phyloP scores from a whole-genome alignment of 192 early-diverging fungal genomes.

The Entomortierella parvispora region DNA sequence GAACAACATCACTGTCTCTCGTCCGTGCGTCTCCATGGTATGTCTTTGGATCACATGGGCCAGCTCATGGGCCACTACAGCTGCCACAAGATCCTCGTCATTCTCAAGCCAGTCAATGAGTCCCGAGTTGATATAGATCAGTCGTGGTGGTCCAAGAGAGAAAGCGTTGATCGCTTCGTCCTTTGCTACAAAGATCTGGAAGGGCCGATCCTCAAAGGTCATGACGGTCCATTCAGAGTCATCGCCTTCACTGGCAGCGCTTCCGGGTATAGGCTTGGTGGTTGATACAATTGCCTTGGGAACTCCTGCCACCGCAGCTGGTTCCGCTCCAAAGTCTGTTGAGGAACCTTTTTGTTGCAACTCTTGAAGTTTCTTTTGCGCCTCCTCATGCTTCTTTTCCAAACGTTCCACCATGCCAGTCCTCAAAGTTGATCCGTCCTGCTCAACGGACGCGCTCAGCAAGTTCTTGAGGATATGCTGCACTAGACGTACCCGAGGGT shows the following conservation, averaged over 20 bases:
- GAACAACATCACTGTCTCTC: constrained; percentile 59
- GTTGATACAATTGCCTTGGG: constrained; percentile 36
- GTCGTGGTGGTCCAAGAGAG: constrained; percentile 40
- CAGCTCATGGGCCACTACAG: constrained; percentile 65
- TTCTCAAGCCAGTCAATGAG: constrained; percentile 52
- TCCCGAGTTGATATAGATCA: constrained; percentile 49
- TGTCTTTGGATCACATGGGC: constrained; percentile 66
- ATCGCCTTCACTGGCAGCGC: constrained; percentile 7
- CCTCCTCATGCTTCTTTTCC: constrained; percentile 34
- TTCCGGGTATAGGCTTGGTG: neutral
- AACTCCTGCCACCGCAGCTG: neutral
- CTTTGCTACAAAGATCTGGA: constrained; percentile 50
- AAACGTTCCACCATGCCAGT: constrained; percentile 28
- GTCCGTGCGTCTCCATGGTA: constrained; percentile 64
- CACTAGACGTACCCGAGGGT: constrained; percentile 22
- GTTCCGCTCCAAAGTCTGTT: neutral
- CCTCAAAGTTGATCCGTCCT: constrained; percentile 43
- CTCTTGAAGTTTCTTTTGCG: constrained; percentile 14
- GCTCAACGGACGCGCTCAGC: constrained; percentile 31
- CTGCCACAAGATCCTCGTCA: constrained; percentile 58
- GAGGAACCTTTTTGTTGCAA: constrained; percentile 1
- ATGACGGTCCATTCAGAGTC: constrained; percentile 20
- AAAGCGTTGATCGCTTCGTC: constrained; percentile 48
- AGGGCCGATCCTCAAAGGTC: constrained; percentile 35
- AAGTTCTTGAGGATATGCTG: constrained; percentile 39